Base-by-base conservation (phyloP, 179 eudicot species). In the Silene coronaria region DNA sequence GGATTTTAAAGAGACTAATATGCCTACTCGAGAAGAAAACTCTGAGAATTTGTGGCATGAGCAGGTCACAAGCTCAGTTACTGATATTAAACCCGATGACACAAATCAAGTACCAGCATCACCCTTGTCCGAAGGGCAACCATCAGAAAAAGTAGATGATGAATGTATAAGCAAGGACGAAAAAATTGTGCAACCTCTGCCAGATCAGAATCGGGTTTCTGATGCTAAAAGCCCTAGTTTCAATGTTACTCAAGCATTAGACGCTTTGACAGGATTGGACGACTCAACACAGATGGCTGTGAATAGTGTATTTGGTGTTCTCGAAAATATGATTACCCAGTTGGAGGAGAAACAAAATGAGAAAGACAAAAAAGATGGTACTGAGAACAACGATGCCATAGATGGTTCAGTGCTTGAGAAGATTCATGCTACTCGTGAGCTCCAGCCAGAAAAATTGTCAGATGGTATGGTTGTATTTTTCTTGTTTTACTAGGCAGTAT, bases 261-360 rank as follows among this genome's bases (percentile, higher is more conserved):
- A 89, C 78, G 90, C 96, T 76, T 84, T 96, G 57, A 79, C 93
- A 23, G 97, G 93, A 21, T 77, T 96, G 76, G 99, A 96, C 81
- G 98, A 96, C 84, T 93, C 99, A 32, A 96, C 98, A 30, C 99
- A 96, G 80, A 78, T 86, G 82, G 99, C 99, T 79, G 98, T 96
- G 73, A 91, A 88, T 72, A 91, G 92, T 79, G 97, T 96, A 3
- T 93, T 93, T 76, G 84, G 90, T 84, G 99, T 88, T 59, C 80
- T 96, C 72, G 99, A 93, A 86, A 85, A 85, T 81, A 84, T 93
- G 92, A 90, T 96, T 82, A 80, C 82, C 82, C 96, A 86, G 70
- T 71, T 93, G 76, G 97, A 93, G 76, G 94, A 76, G 82, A 84
- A 79, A 79, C 82, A 82, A 61, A 69, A 67, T 48, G 84, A 77